Evolutionary conservation across 1,139 yeast species (phyloP).

Genomic region (Arxiozyma slooffiae): DNA sequence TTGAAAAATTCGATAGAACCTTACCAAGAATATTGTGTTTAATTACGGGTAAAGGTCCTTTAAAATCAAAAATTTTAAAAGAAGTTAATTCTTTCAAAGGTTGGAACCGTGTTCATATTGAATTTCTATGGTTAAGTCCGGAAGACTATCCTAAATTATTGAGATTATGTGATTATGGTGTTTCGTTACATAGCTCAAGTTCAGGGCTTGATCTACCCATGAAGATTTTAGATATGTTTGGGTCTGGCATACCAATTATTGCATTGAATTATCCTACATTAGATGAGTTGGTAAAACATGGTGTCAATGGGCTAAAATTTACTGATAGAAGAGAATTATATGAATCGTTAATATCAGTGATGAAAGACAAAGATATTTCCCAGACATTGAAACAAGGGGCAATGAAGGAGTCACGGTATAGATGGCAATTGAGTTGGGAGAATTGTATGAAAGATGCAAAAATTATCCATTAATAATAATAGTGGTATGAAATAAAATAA

Average conservation of each 20-base stretch:
- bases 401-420: conserved; percentile 46
- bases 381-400: conserved; percentile 57
- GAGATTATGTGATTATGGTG: conserved; percentile 74
- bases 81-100: conserved; percentile 35
- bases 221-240: conserved; percentile 95
- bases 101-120: conserved; percentile 43
- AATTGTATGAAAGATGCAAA: conserved; percentile 20
- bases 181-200: conserved; percentile 83
- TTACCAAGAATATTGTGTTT: conserved; percentile 51
- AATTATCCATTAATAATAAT: conserved; percentile 11
- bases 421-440: conserved; percentile 79
- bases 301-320: conserved; percentile 39
- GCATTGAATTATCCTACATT: conserved; percentile 69
- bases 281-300: conserved; percentile 46
- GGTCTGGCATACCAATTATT: conserved; percentile 88
- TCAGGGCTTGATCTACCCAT: conserved; percentile 93
- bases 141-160: conserved; percentile 75
- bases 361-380: conserved; percentile 35
- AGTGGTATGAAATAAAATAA: background rate
- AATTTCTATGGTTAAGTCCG: conserved; percentile 65
- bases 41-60: conserved; percentile 93
- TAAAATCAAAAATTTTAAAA: conserved; percentile 43
- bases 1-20: conserved; percentile 16
- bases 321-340: conserved; percentile 41
- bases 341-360: conserved; percentile 38